These are phyloP conservation scores for Debaryomyces hansenii DNA, from an alignment of 805 yeast genomes.

Conservation along the genomic window DNA sequence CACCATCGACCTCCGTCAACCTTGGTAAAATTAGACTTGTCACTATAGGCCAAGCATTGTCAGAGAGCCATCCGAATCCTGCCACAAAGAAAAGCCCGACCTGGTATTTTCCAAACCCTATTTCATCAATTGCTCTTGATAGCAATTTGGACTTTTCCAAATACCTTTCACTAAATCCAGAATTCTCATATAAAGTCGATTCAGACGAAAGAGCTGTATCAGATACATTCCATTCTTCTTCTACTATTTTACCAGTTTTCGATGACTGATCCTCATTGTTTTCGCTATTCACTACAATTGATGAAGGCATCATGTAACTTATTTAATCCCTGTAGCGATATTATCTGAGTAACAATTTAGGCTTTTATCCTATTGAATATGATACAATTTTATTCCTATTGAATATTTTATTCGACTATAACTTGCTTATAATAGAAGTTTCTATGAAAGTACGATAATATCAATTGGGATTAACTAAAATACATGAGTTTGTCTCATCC, in stretches of 20 bases:
- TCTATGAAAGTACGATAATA: too few relatives aligned
- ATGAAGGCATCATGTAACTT: background rate
- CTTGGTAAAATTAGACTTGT: conserved; percentile 31
- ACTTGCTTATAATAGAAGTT: too few relatives aligned
- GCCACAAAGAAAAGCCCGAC: conserved; percentile 51
- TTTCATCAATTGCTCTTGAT: conserved; percentile 31
- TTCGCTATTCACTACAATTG: background rate
- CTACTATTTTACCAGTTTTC: background rate
- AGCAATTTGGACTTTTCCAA: conserved; percentile 22
- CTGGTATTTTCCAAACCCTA: conserved; percentile 48
- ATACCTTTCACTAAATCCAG: conserved; percentile 15
- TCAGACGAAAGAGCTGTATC: background rate
- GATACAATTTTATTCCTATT: too few relatives aligned
- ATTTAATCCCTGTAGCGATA: background rate
- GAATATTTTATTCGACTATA: too few relatives aligned
- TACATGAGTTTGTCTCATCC: too few relatives aligned
- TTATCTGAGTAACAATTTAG: too few relatives aligned
- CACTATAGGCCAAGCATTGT: conserved; percentile 42
- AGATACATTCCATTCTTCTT: background rate
- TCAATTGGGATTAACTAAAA: too few relatives aligned
- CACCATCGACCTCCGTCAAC: conserved; percentile 34
- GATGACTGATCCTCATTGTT: background rate
- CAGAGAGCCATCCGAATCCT: conserved; percentile 59
- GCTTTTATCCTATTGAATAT: too few relatives aligned
- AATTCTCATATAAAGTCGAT: conserved; percentile 2